Evolutionary conservation across 1,284 basidiomycete genomes (phyloP).

Genomic region (Chiua sp.): DNA sequence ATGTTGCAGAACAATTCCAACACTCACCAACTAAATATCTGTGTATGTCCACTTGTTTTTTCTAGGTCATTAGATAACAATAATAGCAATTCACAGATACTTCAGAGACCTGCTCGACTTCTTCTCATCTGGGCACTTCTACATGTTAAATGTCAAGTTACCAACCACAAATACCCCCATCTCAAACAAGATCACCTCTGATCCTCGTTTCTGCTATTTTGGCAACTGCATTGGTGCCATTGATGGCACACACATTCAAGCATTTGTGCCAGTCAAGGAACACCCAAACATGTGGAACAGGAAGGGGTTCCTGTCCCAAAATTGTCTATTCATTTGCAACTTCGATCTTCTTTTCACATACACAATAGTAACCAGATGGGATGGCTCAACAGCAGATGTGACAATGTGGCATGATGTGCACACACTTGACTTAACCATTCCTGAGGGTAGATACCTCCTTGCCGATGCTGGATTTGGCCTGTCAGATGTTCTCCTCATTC

Average conservation of each 20-base stretch:
- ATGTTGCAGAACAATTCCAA: background rate
- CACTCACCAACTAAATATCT: background rate
- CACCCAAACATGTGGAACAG: background rate
- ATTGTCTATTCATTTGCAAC: conserved; percentile 29
- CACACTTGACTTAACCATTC: conserved; percentile 2
- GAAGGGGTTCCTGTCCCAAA: conserved; percentile 32
- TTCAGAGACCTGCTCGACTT: background rate
- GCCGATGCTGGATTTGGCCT: background rate
- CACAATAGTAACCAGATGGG: conserved; percentile 2
- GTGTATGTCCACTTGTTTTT: background rate
- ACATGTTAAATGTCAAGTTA: background rate
- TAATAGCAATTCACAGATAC: background rate
- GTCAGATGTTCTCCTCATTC: background rate
- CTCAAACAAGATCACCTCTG: too few species aligned
- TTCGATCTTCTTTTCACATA: conserved; percentile 13
- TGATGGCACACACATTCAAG: background rate
- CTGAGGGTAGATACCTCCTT: background rate
- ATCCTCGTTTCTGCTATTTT: too few species aligned
- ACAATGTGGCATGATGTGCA: conserved; percentile 9
- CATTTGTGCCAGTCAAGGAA: background rate
- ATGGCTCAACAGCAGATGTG: conserved; percentile 19
- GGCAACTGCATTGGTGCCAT: too few species aligned
- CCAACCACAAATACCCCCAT: too few species aligned
- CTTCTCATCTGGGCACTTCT: background rate
- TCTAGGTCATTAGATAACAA: background rate